These are phyloP conservation scores for Ophiostoma triangulosporum DNA, from an alignment of 2,329 filamentous ascomycete species.

Conservation along the genomic window DNA sequence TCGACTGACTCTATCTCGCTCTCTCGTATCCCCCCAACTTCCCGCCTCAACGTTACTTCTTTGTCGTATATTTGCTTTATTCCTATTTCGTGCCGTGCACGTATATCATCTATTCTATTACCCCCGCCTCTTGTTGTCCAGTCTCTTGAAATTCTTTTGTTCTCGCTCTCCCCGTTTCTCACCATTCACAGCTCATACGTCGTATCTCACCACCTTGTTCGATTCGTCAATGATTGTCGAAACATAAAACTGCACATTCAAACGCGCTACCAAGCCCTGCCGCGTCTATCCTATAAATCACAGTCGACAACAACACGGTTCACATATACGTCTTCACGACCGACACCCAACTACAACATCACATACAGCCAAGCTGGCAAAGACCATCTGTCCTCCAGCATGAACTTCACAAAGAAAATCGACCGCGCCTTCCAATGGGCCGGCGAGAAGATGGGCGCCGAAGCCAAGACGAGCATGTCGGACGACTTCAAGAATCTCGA, in stretches of 20 bases:
- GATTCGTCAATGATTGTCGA: not conserved
- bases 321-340: not conserved
- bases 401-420: constrained; percentile 67
- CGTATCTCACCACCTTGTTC: not conserved
- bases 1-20: not conserved
- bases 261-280: not conserved
- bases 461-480: constrained; percentile 72
- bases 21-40: not conserved
- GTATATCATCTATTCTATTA: not conserved
- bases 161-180: not conserved
- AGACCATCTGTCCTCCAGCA: constrained; percentile 17
- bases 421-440: constrained; percentile 97
- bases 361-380: not conserved
- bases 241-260: not conserved
- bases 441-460: constrained; percentile 87
- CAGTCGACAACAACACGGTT: not conserved
- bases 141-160: not conserved
- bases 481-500: constrained; percentile 89
- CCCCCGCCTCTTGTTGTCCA: not conserved
- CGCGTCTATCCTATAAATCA: too few species aligned
- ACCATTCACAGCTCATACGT: too few species aligned
- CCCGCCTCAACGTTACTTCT: not conserved
- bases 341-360: not conserved
- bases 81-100: not conserved
- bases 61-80: not conserved